Evolutionary conservation across 352 stramenopile species (phyloP).

Genomic region (Phytophthora hibernalis): DNA sequence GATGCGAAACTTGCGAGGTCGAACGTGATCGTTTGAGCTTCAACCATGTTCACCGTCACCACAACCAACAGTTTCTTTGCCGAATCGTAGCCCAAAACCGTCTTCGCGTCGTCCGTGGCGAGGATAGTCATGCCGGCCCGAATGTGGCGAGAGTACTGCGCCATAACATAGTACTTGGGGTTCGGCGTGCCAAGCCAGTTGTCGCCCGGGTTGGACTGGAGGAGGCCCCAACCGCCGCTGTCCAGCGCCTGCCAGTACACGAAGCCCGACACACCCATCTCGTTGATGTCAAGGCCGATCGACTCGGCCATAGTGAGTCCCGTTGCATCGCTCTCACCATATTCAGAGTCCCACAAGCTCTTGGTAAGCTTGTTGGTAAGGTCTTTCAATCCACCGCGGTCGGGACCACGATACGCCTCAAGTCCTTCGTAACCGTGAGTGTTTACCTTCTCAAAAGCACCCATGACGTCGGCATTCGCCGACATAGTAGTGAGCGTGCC

Average conservation of each 20-base stretch:
- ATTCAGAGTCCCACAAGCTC: constrained; percentile 66
- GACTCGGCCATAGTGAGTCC: constrained; percentile 65
- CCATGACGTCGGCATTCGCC: constrained; percentile 28
- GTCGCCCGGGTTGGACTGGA: constrained; percentile 45
- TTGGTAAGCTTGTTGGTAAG: constrained; percentile 45
- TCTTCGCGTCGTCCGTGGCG: constrained; percentile 44
- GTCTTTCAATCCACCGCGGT: constrained; percentile 43
- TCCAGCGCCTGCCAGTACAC: constrained; percentile 73
- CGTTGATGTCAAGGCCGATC: constrained; percentile 66
- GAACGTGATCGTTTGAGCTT: constrained; percentile 45
- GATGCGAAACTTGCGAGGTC: constrained; percentile 46
- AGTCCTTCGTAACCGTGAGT: constrained; percentile 63
- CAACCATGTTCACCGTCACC: constrained; percentile 52
- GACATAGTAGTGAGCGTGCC: constrained; percentile 42
- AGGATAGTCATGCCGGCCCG: constrained; percentile 58
- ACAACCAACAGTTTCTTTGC: constrained; percentile 50
- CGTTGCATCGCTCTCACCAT: constrained; percentile 55
- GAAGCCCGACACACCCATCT: constrained; percentile 60
- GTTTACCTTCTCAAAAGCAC: constrained; percentile 54
- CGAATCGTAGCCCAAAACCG: constrained; percentile 52
- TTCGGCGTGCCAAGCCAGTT: constrained; percentile 52
- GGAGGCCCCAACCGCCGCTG: constrained; percentile 52
- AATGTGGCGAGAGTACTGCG: constrained; percentile 69
- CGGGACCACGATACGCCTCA: constrained; percentile 50
- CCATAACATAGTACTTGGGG: constrained; percentile 61